phyloP scores from a whole-genome alignment of 2,329 filamentous ascomycete genomes.

The Zasmidium citrigriseum region DNA sequence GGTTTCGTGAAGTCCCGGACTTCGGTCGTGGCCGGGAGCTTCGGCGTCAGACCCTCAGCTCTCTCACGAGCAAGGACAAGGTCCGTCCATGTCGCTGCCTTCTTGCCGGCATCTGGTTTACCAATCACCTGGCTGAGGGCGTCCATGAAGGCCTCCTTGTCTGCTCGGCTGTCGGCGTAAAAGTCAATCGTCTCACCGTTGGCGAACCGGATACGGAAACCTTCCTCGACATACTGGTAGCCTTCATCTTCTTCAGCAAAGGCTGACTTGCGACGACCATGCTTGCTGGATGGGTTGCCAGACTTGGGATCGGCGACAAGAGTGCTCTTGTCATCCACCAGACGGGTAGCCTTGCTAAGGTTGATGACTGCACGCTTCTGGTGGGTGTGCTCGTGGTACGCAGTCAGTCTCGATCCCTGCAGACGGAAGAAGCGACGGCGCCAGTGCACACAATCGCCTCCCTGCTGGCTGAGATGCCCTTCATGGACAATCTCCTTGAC shows the following conservation, averaged over 20 bases:
- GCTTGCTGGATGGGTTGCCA: constrained; percentile 56
- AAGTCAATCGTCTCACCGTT: constrained; percentile 99
- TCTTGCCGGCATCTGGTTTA: constrained; percentile 53
- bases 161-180: constrained; percentile 83
- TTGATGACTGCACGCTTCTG: constrained; percentile 98
- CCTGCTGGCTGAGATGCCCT: constrained; percentile 90
- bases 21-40: constrained; percentile 12
- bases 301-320: constrained; percentile 79
- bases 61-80: constrained; percentile 55
- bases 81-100: constrained; percentile 59
- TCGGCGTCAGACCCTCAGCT: constrained; percentile 11
- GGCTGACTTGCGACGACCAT: constrained; percentile 76
- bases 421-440: constrained; percentile 97
- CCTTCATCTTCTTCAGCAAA: constrained; percentile 98
- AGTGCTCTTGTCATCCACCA: constrained; percentile 87
- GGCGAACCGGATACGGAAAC: constrained; percentile 96
- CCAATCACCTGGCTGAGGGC: constrained; percentile 73
- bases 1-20: constrained; percentile 33
- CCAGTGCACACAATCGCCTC: constrained; percentile 99
- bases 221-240: constrained; percentile 99
- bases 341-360: constrained; percentile 83
- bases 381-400: constrained; percentile 91
- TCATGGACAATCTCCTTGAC: constrained; percentile 74
- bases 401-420: constrained; percentile 84
- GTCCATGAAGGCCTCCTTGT: constrained; percentile 95